Conservation (phyloP, 2,329 filamentous ascomycete genomes). For the Bipolaris bicolor region DNA sequence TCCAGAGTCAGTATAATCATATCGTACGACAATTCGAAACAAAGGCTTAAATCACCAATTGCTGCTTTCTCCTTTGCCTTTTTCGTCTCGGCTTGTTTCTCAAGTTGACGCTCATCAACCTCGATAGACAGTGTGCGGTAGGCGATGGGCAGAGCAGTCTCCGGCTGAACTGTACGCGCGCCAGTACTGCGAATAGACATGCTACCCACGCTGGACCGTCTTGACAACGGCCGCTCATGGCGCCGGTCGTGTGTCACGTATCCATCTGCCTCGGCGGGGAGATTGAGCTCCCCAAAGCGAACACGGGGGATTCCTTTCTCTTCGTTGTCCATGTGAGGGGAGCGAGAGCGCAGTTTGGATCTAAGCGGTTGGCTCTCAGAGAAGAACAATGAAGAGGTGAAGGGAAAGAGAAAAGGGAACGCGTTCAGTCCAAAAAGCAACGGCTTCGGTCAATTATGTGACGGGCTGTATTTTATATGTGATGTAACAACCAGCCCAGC, state of each 20-base stretch:
- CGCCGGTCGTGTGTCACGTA: constrained; percentile 33
- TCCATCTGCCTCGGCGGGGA: constrained; percentile 45
- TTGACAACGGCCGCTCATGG: constrained; percentile 36
- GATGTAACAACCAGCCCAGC: no score
- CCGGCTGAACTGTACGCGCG: constrained; percentile 49
- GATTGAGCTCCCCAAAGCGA: constrained; percentile 26
- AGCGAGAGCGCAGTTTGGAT: neutral
- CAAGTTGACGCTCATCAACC: constrained; percentile 45
- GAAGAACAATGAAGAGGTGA: constrained; percentile 8
- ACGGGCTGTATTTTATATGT: neutral
- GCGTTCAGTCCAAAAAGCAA: neutral
- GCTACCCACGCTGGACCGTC: constrained; percentile 46
- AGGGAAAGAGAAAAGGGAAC: constrained; percentile 11
- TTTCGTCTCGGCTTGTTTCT: constrained; percentile 37
- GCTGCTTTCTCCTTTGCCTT: constrained; percentile 44
- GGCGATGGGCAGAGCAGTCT: constrained; percentile 52
- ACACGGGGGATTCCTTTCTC: constrained; percentile 28
- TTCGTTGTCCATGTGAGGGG: constrained; percentile 35
- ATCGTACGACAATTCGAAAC: neutral
- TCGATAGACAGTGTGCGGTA: constrained; percentile 55
- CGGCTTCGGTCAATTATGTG: neutral
- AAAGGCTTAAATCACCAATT: constrained; percentile 32
- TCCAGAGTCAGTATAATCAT: constrained; percentile 19
- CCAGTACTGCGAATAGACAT: constrained; percentile 44
- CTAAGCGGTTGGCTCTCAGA: constrained; percentile 7